Percentiles rank a stretch among this genome's conserved stretches.
phyloP scores from a whole-genome alignment of 805 yeast species.

The Lipomyces lipofer region DNA sequence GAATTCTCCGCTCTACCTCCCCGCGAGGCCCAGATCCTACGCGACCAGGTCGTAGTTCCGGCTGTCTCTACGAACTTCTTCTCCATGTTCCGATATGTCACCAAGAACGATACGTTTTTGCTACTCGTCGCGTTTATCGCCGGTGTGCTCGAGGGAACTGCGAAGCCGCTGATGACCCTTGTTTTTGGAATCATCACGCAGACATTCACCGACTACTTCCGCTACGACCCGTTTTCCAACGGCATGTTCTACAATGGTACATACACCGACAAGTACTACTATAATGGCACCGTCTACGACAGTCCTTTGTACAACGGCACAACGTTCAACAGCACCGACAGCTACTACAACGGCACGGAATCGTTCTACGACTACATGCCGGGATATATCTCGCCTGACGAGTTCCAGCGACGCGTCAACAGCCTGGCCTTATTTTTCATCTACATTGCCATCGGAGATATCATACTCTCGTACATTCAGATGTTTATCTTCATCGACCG shows the following conservation, averaged over 20 bases:
- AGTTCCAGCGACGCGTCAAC: conserved; percentile 40
- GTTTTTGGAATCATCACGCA: conserved; percentile 44
- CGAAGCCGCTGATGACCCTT: conserved; percentile 45
- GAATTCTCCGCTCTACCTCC: conserved; percentile 36
- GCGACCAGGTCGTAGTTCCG: conserved; percentile 38
- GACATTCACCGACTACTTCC: conserved; percentile 40
- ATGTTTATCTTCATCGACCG: conserved; percentile 42
- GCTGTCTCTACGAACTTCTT: conserved; percentile 34
- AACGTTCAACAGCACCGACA: conserved; percentile 27
- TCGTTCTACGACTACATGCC: conserved; percentile 17
- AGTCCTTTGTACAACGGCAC: conserved; percentile 12
- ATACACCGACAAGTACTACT: conserved; percentile 23
- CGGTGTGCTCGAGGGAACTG: conserved; percentile 33
- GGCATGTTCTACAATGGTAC: conserved; percentile 24
- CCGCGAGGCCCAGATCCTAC: conserved; percentile 40
- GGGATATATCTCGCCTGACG: conserved; percentile 24
- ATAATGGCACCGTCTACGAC: conserved; percentile 23
- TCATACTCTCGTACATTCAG: conserved; percentile 35
- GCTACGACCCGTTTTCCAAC: conserved; percentile 20
- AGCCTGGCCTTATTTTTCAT: conserved; percentile 44
- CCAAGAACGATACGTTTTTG: conserved; percentile 22
- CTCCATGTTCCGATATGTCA: conserved; percentile 43
- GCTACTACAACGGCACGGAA: conserved; percentile 22
- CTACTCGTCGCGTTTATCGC: conserved; percentile 39
- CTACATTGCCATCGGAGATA: conserved; percentile 44